A percentile compares a stretch with the other conserved stretches of the same genome.
Conservation (phyloP, 2,329 filamentous ascomycete species). For the Geoglossum cookeanum region DNA sequence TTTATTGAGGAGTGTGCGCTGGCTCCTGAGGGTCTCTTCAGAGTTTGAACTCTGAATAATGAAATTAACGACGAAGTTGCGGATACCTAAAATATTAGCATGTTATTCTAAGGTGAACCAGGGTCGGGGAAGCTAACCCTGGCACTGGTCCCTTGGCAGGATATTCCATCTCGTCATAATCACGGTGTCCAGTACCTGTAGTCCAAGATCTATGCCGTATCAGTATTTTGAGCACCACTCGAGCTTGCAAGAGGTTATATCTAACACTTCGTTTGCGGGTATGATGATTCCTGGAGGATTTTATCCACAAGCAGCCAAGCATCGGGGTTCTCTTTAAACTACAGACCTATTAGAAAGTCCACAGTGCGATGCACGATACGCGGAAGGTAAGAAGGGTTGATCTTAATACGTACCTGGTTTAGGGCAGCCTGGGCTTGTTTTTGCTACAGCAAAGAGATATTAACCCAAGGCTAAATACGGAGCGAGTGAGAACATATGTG, state of each 20-base stretch:
- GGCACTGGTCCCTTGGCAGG: conserved; percentile 83
- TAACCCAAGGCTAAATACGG: neutral
- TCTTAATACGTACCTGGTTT: conserved; percentile 52
- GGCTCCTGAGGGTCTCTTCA: conserved; percentile 67
- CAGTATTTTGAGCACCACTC: conserved; percentile 5
- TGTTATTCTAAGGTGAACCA: neutral
- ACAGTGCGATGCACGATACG: neutral
- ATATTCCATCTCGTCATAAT: conserved; percentile 99
- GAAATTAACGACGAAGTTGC: conserved; percentile 97
- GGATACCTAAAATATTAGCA: conserved; percentile 48
- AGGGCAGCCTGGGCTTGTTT: conserved; percentile 84
- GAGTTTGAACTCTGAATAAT: conserved; percentile 86
- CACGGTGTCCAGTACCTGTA: conserved; percentile 94
- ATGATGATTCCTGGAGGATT: conserved; percentile 81
- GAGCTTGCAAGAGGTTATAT: conserved; percentile 11
- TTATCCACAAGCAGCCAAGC: conserved; percentile 95
- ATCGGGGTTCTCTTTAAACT: conserved; percentile 99
- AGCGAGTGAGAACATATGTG: neutral
- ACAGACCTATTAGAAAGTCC: conserved; percentile 7
- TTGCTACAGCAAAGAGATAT: conserved; percentile 43
- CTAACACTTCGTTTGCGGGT: conserved; percentile 91
- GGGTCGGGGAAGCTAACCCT: conserved; percentile 36
- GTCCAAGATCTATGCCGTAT: conserved; percentile 50
- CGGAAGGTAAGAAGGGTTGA: neutral
- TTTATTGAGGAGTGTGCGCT: conserved; percentile 90